phyloP scores from a whole-genome alignment of 2,329 filamentous ascomycete species.

The Peltaster fructicola region DNA sequence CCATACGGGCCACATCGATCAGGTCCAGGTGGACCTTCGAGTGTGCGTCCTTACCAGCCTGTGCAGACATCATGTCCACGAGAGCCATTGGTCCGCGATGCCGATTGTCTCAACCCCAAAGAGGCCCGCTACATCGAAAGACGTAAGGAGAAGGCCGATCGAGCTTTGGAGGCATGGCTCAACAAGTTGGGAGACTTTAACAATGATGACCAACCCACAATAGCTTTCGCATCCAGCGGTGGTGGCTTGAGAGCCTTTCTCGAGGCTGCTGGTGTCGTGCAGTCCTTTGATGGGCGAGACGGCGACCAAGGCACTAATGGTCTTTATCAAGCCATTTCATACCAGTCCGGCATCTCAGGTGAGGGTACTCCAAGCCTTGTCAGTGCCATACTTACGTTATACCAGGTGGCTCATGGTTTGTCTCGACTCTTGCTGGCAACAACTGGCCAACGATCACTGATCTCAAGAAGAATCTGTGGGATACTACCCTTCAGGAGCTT shows the following conservation, averaged over 20 bases:
- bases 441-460: slow-evolving; percentile 28
- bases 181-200: slow-evolving; percentile 20
- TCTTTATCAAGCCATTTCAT: slow-evolving; percentile 29
- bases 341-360: slow-evolving; percentile 20
- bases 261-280: slow-evolving; percentile 22
- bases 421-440: slow-evolving; percentile 28
- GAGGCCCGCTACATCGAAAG: slow-evolving; percentile 23
- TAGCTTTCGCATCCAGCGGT: slow-evolving; percentile 27
- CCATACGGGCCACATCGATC: no score
- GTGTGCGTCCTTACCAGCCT: slow-evolving; percentile 19
- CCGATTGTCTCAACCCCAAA: slow-evolving; percentile 17
- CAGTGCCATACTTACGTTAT: slow-evolving; percentile 8
- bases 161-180: slow-evolving; percentile 23
- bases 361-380: background rate
- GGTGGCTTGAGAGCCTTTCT: slow-evolving; percentile 27
- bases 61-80: slow-evolving; percentile 21
- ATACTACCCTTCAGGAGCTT: slow-evolving; percentile 21
- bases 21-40: no score
- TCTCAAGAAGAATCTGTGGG: slow-evolving; percentile 24
- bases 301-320: slow-evolving; percentile 23
- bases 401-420: slow-evolving; percentile 28
- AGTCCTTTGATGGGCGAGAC: slow-evolving; percentile 28
- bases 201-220: slow-evolving; percentile 21
- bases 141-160: slow-evolving; percentile 23
- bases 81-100: slow-evolving; percentile 22